phyloP scores from a whole-genome alignment of 345 rosid genomes.

The Psidium friedrichsthalianum region DNA sequence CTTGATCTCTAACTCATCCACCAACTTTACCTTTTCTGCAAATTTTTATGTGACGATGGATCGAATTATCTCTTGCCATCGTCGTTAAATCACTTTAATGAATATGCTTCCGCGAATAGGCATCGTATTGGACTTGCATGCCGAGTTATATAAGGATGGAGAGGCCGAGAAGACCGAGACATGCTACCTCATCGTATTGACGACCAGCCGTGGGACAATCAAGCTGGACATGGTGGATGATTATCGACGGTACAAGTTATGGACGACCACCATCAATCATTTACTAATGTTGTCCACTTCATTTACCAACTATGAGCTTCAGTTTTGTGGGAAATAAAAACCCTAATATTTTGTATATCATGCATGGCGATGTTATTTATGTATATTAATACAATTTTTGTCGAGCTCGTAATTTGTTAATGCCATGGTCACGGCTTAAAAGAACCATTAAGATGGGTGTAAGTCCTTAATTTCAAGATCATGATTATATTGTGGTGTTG shows the following conservation, averaged over 20 bases:
- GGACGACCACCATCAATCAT: conserved; percentile 62
- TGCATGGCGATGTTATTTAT: background rate
- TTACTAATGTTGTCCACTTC: conserved; percentile 65
- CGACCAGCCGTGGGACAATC: conserved; percentile 46
- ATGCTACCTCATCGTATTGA: conserved; percentile 58
- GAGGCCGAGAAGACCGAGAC: conserved; percentile 34
- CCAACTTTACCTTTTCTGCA: background rate
- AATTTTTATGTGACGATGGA: background rate
- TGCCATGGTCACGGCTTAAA: background rate
- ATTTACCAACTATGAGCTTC: conserved; percentile 33
- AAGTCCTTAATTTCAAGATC: background rate
- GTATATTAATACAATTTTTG: background rate
- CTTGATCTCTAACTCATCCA: background rate
- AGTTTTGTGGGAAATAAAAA: conserved; percentile 23
- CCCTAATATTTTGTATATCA: background rate
- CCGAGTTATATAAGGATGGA: conserved; percentile 49
- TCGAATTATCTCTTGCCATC: background rate
- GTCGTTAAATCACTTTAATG: background rate
- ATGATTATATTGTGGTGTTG: background rate
- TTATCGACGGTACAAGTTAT: conserved; percentile 47
- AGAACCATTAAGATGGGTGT: background rate
- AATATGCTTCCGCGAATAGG: conserved; percentile 15
- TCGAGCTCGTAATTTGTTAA: background rate
- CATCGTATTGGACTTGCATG: conserved; percentile 53
- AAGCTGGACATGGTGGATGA: conserved; percentile 87